Evolutionary conservation across 257 asterid species (phyloP).

Genomic region (Cruciata laevipes): DNA sequence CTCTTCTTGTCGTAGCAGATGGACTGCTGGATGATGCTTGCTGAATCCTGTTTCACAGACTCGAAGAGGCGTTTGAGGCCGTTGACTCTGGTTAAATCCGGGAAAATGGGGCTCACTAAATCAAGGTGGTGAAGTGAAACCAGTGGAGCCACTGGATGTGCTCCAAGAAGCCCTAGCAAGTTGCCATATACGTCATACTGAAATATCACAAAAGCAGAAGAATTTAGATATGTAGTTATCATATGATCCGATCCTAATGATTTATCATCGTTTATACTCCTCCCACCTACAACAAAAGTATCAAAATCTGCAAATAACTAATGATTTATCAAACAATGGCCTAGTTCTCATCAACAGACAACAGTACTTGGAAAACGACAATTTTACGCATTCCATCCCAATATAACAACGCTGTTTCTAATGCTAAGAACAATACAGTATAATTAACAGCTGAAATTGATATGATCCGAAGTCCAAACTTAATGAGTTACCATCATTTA

Average conservation of each 20-base stretch:
- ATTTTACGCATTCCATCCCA: not conserved
- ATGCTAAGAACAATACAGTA: not conserved
- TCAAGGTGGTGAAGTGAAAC: conserved; percentile 89
- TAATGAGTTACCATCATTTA: too few relatives aligned
- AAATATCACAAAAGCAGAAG: conserved; percentile 9
- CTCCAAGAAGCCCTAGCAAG: conserved; percentile 71
- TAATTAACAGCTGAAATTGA: too few relatives aligned
- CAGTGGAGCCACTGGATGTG: conserved; percentile 77
- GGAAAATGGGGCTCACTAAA: conserved; percentile 78
- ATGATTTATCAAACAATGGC: not conserved
- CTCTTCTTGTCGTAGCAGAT: conserved; percentile 60
- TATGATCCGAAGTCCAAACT: too few relatives aligned
- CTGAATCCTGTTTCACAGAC: conserved; percentile 53
- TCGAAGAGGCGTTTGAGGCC: conserved; percentile 39
- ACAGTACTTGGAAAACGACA: not conserved
- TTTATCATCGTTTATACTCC: not conserved
- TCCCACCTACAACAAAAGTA: not conserved
- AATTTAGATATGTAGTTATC: not conserved
- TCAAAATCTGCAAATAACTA: not conserved
- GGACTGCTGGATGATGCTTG: conserved; percentile 72
- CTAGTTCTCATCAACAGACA: not conserved
- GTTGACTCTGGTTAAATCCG: conserved; percentile 38
- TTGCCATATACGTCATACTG: conserved; percentile 96
- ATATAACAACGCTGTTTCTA: not conserved
- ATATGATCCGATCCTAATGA: not conserved